Evolutionary conservation across 805 yeast species (phyloP), one percentile per base, ranked within the genome.

Genomic region (Yamadazyma tumulicola): DNA sequence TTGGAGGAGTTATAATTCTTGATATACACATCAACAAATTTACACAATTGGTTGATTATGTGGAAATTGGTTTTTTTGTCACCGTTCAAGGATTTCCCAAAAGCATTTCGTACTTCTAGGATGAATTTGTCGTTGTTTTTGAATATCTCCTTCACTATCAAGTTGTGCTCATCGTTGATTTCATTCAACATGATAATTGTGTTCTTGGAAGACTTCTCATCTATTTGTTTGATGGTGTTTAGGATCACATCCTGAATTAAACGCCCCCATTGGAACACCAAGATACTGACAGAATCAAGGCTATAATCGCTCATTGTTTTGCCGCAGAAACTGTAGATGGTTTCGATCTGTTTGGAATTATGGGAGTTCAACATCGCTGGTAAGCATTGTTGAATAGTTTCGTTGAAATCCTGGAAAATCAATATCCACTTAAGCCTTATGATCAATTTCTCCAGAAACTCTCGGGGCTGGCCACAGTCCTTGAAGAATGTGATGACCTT

Each of bases 21-120:
- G 41, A 64, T 52, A 32, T 42, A 53, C 11, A 40, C 12, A 41
- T 64, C 70, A 40, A 65, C 52, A 37, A 44, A 56, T 41, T 57
- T 58, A 35, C 62, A 54, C 21, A 63, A 51, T 30, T 48, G 57
- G 2, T 26, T 22, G 5, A 57, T 44, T 0, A 56, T 41, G 7
- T 35, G 32, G 0, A 33, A 4, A 26, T 57, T 56, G 11, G 31
- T 34, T 22, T 27, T 40, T 34, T 33, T 43, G 21, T 15, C 37
- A 2, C 28, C 9, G 49, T 45, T 57, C 29, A 45, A 34, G 2
- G 45, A 30, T 19, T 45, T 47, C 10, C 15, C 41, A 22, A 63
- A 51, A 4, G 65, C 45, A 22, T 45, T 46, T 34, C 70, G 45
- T n/a, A 60, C 38, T 37, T 61, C 65, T 38, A 52, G 54, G 29